Base-by-base conservation (phyloP, 2,329 filamentous ascomycete species). In the Elsinoe fawcettii region DNA sequence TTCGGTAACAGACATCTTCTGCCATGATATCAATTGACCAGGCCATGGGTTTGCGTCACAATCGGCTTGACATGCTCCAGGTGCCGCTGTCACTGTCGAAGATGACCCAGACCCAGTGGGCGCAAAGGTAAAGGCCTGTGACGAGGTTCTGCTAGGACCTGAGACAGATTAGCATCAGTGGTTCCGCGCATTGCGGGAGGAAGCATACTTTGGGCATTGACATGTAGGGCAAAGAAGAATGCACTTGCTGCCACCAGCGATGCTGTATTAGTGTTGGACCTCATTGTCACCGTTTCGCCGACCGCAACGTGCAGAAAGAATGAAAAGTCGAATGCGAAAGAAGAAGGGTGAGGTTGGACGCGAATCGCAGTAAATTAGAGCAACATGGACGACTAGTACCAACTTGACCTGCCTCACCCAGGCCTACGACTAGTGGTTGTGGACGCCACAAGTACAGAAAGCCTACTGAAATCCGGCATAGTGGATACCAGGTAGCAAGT, bases 121-220 rank as follows among this genome's bases (percentile, higher is more conserved):
- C 25, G 20, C 16, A 12, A 23, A 46, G 14, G 41, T 46, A 20
- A 46, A 46, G 34, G 30, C 25, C 20, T 39, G 49, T 53, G 49
- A 34, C 16, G 49, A 34, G 8, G 25, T 51, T 16, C 23, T 32
- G 11, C 25, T 51, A 12, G 46, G 16, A 34, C 16, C 46, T 51
- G 46, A 34, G 46, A 51, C 25, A 34, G 11, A 12, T 51, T 51
- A 51, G 25, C 8, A 51, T 34, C n/a, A 8, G 11, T 12, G 23
- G 16, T 18, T 32, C 14, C 3, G 27, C 6, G 30, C 34, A 27
- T 14, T 12, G 18, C 3, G 14, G 32, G 30, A 18, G n/a, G 23
- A 46, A 7, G 34, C 32, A 36, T 53, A 53, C 49, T 30, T 39
- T 53, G 49, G 12, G 32, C 49, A 36, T 37, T 37, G 22, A 37